These are phyloP conservation scores for Colletotrichum aenigma DNA, from an alignment of 2,329 filamentous ascomycete species.

Conservation along the genomic window DNA sequence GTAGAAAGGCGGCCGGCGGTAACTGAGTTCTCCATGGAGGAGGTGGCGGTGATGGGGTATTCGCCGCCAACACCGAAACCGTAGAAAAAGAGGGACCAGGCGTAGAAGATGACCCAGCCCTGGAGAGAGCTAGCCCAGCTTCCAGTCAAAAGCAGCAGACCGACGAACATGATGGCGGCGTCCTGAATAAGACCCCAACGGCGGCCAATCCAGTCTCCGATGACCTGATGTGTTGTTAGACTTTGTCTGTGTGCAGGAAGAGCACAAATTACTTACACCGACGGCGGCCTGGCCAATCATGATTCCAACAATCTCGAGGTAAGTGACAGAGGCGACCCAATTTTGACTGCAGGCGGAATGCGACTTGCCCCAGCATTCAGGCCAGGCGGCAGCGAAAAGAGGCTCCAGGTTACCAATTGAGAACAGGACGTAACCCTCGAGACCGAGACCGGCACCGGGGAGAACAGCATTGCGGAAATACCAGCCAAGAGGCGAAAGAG, in stretches of 20 bases:
- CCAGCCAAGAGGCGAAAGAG: slow-evolving; percentile 80
- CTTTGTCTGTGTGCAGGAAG: not conserved
- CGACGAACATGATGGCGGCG: slow-evolving; percentile 90
- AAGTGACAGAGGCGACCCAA: slow-evolving; percentile 85
- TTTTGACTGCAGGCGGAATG: slow-evolving; percentile 72
- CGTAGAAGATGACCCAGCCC: slow-evolving; percentile 97
- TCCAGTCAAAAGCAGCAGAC: slow-evolving; percentile 88
- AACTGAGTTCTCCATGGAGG: slow-evolving; percentile 90
- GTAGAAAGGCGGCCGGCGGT: slow-evolving; percentile 88
- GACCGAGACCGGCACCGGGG: slow-evolving; percentile 87
- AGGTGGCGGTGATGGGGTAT: slow-evolving; percentile 96
- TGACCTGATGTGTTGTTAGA: slow-evolving; percentile 40
- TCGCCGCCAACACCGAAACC: slow-evolving; percentile 76
- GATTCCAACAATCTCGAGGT: slow-evolving; percentile 93
- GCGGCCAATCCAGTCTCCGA: slow-evolving; percentile 80
- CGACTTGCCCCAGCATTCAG: slow-evolving; percentile 73
- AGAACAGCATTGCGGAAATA: slow-evolving; percentile 92
- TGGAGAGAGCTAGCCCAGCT: slow-evolving; percentile 87
- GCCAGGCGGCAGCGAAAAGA: slow-evolving; percentile 78
- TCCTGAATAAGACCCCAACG: slow-evolving; percentile 97
- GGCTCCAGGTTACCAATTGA: slow-evolving; percentile 93
- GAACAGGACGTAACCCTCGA: slow-evolving; percentile 96
- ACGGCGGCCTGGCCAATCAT: slow-evolving; percentile 92
- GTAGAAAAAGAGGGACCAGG: slow-evolving; percentile 88
- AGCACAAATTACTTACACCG: slow-evolving; percentile 60